Evolutionary conservation across 371 early-diverging fungal genomes (phyloP).

Genomic region (Dichotomocladium elegans): DNA sequence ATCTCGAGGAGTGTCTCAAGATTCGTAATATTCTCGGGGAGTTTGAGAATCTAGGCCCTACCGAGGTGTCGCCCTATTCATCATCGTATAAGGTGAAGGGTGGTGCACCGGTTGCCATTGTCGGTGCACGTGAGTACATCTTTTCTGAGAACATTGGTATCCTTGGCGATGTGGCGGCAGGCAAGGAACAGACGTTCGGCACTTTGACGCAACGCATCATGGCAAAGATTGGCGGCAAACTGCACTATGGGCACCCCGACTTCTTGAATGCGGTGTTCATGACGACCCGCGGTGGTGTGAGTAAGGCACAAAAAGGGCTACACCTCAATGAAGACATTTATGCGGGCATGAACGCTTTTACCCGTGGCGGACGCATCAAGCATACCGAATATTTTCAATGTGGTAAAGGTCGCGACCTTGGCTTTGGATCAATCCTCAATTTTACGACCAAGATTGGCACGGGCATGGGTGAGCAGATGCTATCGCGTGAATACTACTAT

Average conservation of each 20-base stretch:
- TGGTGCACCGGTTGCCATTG: slow-evolving; percentile 77
- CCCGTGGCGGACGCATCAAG: slow-evolving; percentile 83
- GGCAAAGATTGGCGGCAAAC: slow-evolving; percentile 75
- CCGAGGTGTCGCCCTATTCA: slow-evolving; percentile 67
- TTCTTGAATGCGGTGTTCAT: slow-evolving; percentile 85
- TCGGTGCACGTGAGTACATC: slow-evolving; percentile 88
- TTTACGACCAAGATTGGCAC: slow-evolving; percentile 89
- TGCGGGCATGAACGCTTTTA: slow-evolving; percentile 87
- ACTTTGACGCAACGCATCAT: slow-evolving; percentile 87
- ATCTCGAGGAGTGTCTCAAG: slow-evolving; percentile 86
- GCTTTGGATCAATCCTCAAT: slow-evolving; percentile 84
- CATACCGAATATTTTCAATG: slow-evolving; percentile 91
- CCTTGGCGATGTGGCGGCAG: slow-evolving; percentile 86
- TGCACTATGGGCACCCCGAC: slow-evolving; percentile 92
- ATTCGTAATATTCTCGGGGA: slow-evolving; percentile 84
- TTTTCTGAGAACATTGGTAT: slow-evolving; percentile 87
- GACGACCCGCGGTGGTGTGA: slow-evolving; percentile 84
- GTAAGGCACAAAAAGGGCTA: slow-evolving; percentile 87
- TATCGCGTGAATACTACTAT: slow-evolving; percentile 88
- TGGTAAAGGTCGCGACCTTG: slow-evolving; percentile 90
- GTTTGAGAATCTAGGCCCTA: slow-evolving; percentile 74
- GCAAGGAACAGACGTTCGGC: slow-evolving; percentile 88
- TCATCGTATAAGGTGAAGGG: slow-evolving; percentile 42
- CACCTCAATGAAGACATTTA: slow-evolving; percentile 93
- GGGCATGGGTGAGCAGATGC: slow-evolving; percentile 90